Evolutionary conservation across 352 stramenopile genomes (phyloP), one percentile per base, ranked within the genome.

Genomic region (Phytopythium boreale): DNA sequence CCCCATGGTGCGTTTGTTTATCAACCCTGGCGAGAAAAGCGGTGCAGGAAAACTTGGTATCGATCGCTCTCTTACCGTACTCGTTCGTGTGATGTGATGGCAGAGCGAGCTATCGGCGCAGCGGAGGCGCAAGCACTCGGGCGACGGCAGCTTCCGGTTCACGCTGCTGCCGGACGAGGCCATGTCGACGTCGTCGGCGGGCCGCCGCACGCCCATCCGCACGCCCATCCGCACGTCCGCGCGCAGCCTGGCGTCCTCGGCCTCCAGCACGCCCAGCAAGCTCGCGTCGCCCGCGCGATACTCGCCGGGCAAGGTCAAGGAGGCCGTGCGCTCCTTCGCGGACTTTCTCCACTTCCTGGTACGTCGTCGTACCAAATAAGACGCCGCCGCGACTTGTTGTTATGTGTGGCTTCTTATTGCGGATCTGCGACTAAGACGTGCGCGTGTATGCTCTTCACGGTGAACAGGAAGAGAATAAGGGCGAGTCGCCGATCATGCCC

Each of bases 321-420:
- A 84, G n/a, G 81, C 81, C n/a, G 80, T 93, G 70, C 86, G 86
- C 52, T 90, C 81, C 47, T 93, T 93, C 56, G 85, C 85, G 7
- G 81, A 93, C 50, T 93, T 92, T 53, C 61, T 93, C 24, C 82
- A 87, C 66, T 91, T 91, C 84, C 72, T 93, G 66, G 84, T 93
- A 88, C 53, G 81, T 66, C 24, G 47, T 17, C 17, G 41, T 34
- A 8, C 29, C 29, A 34, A 34, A 34, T 34, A 34, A 34, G 29
- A 34, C 3, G 29, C 29, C 29, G 29, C 3, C 29, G 29, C 29
- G 29, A 8, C 29, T 34, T 34, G 4, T 3, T 7, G 29, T n/a
- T n/a, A n/a, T n/a, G n/a, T n/a, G 29, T 7, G 29, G 29, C 29
- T 34, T 34, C 29, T 34, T 34, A 34, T 34, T 34, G 29, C 7